Evolutionary conservation across 352 stramenopile species (phyloP), one percentile per base, ranked within the genome.

Genomic region (Globisporangium carolinianum): DNA sequence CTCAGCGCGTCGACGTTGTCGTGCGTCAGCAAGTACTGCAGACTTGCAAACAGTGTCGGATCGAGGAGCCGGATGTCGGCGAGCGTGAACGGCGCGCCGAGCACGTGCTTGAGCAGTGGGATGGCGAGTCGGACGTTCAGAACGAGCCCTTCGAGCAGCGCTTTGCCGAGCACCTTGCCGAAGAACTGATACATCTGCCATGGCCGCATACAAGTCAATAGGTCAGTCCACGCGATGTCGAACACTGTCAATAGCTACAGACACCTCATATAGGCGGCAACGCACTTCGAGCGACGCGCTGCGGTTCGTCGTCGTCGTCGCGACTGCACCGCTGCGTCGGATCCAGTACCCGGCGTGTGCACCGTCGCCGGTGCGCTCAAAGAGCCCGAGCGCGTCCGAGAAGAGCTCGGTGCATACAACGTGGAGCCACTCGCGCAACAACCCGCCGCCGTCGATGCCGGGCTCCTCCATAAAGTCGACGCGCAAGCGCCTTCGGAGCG

Each of bases 381-480:
- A 92, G 6, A 91, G 15, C 2, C 75, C 82, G 5, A 64, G 66
- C 15, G 62, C 48, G 15, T 83, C 75, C 0, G 69, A 52, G 57
- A 91, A 87, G 38, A 94, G 37, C 36, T 89, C 68, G 5, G 65
- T 72, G 58, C 72, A 88, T 43, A 96, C 59, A 38, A 97, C 60
- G 53, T 87, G 68, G 46, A 89, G 61, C 85, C 85, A 94, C 53
- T 94, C 85, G 8, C 85, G 77, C 48, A 89, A 65, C 55, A 94
- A 86, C 3, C 82, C 85, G 36, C 83, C 85, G 18, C 79, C 83
- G 38, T 94, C 85, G 4, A 91, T 60, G 15, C 83, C 81, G n/a
- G 67, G 72, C 60, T 94, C 83, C 38, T 89, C 79, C 55, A 88
- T 74, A 62, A 97, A 96, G 51, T 96, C 75, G 37, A 96, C 80